These are phyloP conservation scores for Amphirosellinia nigrospora DNA, from an alignment of 495 filamentous ascomycete genomes.

Conservation along the genomic window DNA sequence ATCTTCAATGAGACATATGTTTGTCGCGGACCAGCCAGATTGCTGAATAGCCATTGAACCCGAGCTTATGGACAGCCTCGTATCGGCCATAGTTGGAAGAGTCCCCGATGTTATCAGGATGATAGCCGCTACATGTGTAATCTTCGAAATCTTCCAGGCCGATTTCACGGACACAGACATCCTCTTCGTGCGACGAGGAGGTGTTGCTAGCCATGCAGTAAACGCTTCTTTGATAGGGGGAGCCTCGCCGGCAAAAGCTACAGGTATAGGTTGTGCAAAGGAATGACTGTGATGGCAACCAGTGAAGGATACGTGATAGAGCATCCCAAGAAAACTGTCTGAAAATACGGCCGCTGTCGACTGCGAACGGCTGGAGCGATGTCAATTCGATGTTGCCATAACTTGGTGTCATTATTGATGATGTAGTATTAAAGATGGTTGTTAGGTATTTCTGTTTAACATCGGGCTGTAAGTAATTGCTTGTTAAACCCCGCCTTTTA, in stretches of 20 bases:
- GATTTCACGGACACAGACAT: neutral
- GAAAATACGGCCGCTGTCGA: neutral
- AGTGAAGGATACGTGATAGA: neutral
- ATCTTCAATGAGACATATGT: conserved; percentile 4
- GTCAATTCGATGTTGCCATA: neutral
- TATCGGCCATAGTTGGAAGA: conserved; percentile 42
- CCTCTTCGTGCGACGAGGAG: neutral
- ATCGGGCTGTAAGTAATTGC: neutral
- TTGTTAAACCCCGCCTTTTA: too few relatives aligned
- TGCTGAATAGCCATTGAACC: conserved; percentile 49
- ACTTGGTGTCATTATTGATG: neutral
- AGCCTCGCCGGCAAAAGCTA: neutral
- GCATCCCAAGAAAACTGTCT: conserved; percentile 2
- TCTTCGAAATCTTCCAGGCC: conserved; percentile 23
- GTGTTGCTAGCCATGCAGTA: too few relatives aligned
- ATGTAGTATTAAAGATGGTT: conserved; percentile 6
- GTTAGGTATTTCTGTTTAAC: neutral
- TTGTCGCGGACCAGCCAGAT: conserved; percentile 49
- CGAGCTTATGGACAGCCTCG: conserved; percentile 48
- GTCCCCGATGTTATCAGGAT: conserved; percentile 47
- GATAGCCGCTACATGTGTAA: conserved; percentile 45
- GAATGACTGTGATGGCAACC: neutral
- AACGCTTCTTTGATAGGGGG: too few relatives aligned
- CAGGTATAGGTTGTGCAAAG: neutral
- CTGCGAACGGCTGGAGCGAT: neutral